Percentiles rank a stretch among this genome's conserved stretches.
Evolutionary conservation across 164 flowering plant genomes (phyloP).

Genomic region (Hamamelis virginiana): DNA sequence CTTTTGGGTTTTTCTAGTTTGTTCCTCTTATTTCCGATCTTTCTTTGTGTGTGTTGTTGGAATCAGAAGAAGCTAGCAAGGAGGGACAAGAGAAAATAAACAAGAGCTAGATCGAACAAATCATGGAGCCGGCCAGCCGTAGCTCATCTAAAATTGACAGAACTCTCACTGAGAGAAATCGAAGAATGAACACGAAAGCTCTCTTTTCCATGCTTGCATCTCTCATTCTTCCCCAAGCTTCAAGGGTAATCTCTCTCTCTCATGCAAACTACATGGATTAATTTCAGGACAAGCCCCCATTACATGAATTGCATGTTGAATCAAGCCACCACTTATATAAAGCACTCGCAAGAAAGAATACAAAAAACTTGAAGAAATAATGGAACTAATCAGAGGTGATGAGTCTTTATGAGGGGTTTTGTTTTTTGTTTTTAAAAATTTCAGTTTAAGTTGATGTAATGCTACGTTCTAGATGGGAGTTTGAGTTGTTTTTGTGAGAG

Average conservation of each 20-base stretch:
- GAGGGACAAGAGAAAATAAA: no score
- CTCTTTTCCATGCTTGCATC: not conserved
- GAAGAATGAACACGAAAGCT: not conserved
- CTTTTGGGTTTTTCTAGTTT: no score
- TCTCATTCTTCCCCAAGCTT: not conserved
- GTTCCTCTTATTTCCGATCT: no score
- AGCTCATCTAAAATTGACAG: not conserved
- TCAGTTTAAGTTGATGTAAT: no score
- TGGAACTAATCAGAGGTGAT: not conserved
- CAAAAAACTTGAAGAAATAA: not conserved
- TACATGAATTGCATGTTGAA: not conserved
- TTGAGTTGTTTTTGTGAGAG: no score
- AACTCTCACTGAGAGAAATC: not conserved
- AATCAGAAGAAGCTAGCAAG: no score
- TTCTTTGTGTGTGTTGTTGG: no score
- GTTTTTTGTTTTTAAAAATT: no score
- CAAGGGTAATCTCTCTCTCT: no score
- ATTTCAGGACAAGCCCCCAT: not conserved
- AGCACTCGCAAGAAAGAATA: not conserved
- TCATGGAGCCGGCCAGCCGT: not conserved
- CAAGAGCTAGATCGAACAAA: no score
- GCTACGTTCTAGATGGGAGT: no score
- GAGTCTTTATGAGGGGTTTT: no score
- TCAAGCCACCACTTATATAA: not conserved
- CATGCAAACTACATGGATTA: not conserved